Evolutionary conservation across 108 stramenopile species (phyloP).

Genomic region (Licmophora abbreviata): DNA sequence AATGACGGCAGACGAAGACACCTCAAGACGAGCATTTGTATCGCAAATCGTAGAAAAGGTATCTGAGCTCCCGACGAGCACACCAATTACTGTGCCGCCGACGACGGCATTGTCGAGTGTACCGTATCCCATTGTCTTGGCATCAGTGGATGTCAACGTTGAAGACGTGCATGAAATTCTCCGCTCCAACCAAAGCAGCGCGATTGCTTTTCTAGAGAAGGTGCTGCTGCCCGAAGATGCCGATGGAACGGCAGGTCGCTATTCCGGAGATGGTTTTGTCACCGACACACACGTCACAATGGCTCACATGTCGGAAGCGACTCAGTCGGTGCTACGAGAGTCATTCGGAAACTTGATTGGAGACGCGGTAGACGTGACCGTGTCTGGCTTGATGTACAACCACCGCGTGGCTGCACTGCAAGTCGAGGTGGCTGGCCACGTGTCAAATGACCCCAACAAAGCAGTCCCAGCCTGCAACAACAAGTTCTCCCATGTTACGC

Average conservation of each 20-base stretch:
- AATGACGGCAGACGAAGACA: slow-evolving; percentile 19
- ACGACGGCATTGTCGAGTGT: background rate
- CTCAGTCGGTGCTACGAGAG: slow-evolving; percentile 23
- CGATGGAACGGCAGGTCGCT: slow-evolving; percentile 1
- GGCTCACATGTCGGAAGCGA: slow-evolving; percentile 26
- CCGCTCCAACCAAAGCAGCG: too few species aligned
- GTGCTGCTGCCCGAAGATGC: background rate
- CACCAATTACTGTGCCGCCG: background rate
- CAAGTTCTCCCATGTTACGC: slow-evolving; percentile 65
- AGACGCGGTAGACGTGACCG: slow-evolving; percentile 12
- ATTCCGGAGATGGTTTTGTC: slow-evolving; percentile 10
- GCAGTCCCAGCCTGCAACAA: slow-evolving; percentile 37
- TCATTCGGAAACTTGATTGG: slow-evolving; percentile 21
- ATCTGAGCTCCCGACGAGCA: background rate
- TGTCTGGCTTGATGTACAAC: slow-evolving; percentile 31
- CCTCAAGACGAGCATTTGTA: slow-evolving; percentile 22
- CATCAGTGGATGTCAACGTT: slow-evolving; percentile 35
- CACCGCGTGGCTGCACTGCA: slow-evolving; percentile 43
- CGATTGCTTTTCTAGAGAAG: too few species aligned
- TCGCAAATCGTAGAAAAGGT: slow-evolving; percentile 20
- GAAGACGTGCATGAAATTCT: slow-evolving; percentile 19
- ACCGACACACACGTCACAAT: slow-evolving; percentile 55
- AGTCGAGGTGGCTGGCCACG: slow-evolving; percentile 24
- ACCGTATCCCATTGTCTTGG: slow-evolving; percentile 28
- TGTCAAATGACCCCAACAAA: slow-evolving; percentile 2